phyloP scores from a whole-genome alignment of 2,329 filamentous ascomycete species.

The Claviceps spartinae region DNA sequence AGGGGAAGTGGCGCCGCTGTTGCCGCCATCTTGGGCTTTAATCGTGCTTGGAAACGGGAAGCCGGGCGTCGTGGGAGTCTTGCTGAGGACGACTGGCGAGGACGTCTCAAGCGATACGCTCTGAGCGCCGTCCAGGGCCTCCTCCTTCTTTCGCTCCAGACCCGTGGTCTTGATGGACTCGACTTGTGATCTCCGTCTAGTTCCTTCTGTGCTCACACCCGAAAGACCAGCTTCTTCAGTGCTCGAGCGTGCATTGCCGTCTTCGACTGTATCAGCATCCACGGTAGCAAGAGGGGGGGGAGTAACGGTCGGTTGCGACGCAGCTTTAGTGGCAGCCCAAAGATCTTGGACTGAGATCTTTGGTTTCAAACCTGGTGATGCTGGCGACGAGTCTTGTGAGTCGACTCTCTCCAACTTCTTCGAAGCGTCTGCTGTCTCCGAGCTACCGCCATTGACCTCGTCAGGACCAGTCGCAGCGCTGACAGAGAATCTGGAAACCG shows the following conservation, averaged over 20 bases:
- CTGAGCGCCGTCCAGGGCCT: slow-evolving; percentile 72
- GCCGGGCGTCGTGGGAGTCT: slow-evolving; percentile 65
- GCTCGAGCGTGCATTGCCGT: background rate
- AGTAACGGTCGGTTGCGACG: slow-evolving; percentile 6
- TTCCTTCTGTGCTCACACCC: slow-evolving; percentile 14
- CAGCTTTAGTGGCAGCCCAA: slow-evolving; percentile 10
- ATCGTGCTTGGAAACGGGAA: slow-evolving; percentile 24
- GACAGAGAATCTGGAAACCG: slow-evolving; percentile 10
- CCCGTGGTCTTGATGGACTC: slow-evolving; percentile 41
- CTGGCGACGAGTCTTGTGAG: slow-evolving; percentile 6
- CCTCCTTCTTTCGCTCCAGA: slow-evolving; percentile 41
- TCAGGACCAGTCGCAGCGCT: slow-evolving; percentile 8
- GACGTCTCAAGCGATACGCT: slow-evolving; percentile 72
- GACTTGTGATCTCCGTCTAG: slow-evolving; percentile 24
- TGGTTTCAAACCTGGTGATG: slow-evolving; percentile 9
- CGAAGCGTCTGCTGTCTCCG: background rate
- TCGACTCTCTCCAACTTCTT: slow-evolving; percentile 2
- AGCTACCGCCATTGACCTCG: background rate
- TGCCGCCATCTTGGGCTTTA: slow-evolving; percentile 4
- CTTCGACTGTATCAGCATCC: background rate
- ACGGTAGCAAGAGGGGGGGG: background rate
- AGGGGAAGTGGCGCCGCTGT: background rate
- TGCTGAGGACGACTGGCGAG: slow-evolving; percentile 64
- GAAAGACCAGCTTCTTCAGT: slow-evolving; percentile 13
- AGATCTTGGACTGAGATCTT: slow-evolving; percentile 18